Conservation (phyloP, 495 filamentous ascomycete genomes). For the Durotheca rogersii region DNA sequence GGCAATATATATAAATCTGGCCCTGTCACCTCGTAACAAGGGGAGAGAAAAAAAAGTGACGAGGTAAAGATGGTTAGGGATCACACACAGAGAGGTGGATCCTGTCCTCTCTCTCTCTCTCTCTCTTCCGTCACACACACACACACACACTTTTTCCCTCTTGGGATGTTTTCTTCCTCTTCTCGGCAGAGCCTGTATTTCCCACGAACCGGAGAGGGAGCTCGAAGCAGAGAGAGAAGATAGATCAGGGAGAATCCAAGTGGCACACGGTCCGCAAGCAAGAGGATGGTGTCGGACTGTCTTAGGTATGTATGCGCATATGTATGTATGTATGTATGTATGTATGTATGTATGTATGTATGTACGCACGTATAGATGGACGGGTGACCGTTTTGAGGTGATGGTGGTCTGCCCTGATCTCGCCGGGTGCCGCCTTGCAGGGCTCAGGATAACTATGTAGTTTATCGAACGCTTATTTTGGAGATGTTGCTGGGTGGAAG, state of each 20-base stretch:
- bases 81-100: not conserved
- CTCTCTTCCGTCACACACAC: too few relatives aligned
- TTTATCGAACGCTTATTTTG: slow-evolving; percentile 21
- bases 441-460: slow-evolving; percentile 16
- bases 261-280: too few relatives aligned
- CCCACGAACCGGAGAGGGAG: not conserved
- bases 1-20: slow-evolving; percentile 1
- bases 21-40: slow-evolving; percentile 1
- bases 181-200: slow-evolving; percentile 1
- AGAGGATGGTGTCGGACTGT: too few relatives aligned
- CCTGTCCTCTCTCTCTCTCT: too few relatives aligned
- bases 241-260: slow-evolving; percentile 1
- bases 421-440: slow-evolving; percentile 11
- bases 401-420: slow-evolving; percentile 17
- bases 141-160: too few relatives aligned
- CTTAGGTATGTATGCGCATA: too few relatives aligned
- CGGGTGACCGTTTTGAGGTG: not conserved
- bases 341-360: too few relatives aligned
- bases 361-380: too few relatives aligned
- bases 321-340: too few relatives aligned
- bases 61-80: slow-evolving; percentile 4
- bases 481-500: slow-evolving; percentile 28
- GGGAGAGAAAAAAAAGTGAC: not conserved
- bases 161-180: too few relatives aligned
- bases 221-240: not conserved